These are phyloP conservation scores for Arthrinium phaeospermum DNA, from an alignment of 2,329 filamentous ascomycete genomes.

Conservation along the genomic window DNA sequence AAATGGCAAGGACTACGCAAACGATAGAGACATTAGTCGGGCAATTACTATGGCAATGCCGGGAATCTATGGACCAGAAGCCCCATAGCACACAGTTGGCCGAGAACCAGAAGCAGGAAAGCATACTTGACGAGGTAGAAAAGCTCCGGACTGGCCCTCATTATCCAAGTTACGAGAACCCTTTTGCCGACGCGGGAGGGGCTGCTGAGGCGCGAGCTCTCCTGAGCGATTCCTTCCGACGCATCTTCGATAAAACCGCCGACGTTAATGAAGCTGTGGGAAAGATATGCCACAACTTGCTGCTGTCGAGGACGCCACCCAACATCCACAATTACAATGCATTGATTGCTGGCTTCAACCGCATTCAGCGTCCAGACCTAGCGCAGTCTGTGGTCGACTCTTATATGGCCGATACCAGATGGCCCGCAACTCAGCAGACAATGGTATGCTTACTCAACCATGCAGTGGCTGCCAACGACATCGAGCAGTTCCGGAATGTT, in stretches of 20 bases:
- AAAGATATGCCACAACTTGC: conserved; percentile 70
- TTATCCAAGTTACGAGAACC: conserved; percentile 34
- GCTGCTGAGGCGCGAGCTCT: conserved; percentile 26
- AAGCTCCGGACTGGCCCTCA: conserved; percentile 24
- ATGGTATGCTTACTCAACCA: conserved; percentile 57
- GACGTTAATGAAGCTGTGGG: conserved; percentile 39
- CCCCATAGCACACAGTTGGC: conserved; percentile 4
- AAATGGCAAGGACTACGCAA: conserved; percentile 22
- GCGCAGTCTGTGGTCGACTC: conserved; percentile 59
- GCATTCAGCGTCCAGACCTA: conserved; percentile 53
- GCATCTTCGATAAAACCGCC: conserved; percentile 33
- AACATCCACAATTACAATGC: conserved; percentile 74
- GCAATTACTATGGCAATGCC: conserved; percentile 20
- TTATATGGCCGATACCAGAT: conserved; percentile 50
- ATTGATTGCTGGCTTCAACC: conserved; percentile 70
- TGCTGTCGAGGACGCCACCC: conserved; percentile 65
- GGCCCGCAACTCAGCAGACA: conserved; percentile 56
- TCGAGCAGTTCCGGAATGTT: conserved; percentile 49
- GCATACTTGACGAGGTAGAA: conserved; percentile 28
- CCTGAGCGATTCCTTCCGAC: conserved; percentile 35
- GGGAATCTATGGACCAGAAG: background rate
- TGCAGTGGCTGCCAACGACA: conserved; percentile 49
- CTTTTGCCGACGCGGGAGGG: conserved; percentile 24
- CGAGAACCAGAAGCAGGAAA: conserved; percentile 20
- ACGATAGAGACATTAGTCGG: conserved; percentile 23